Base-by-base conservation (phyloP, 2,329 filamentous ascomycete species). In the Elsinoe fawcettii region DNA sequence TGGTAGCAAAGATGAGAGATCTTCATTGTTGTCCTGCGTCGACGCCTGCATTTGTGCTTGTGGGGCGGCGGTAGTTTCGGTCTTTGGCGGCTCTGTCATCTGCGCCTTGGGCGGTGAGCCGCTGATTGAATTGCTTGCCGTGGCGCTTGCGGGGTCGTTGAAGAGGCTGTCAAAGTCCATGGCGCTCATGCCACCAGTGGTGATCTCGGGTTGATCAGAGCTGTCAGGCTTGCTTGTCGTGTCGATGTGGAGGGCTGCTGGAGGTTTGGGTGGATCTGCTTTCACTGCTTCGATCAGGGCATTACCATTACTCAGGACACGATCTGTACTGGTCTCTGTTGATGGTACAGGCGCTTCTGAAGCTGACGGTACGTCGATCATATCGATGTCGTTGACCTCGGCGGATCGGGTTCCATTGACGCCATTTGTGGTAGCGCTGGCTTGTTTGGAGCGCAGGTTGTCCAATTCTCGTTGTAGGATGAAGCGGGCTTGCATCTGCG, bases 1-100 rank as follows among this genome's bases (percentile, higher is more conserved):
- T 36, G 74, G 66, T 5, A 73, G 63, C 6, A 75, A 65, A 1
- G 71, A 67, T 8, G 66, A 66, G 25, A 74, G 67, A 51, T 63
- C 62, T 43, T 62, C 62, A 27, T 69, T 64, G 58, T 66, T 64
- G 39, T 57, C 59, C 36, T 27, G 37, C 43, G 23, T 59, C 49
- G 25, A 58, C 59, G 39, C 62, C 64, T 23, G 62, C 64, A 27
- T 55, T 43, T 22, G 51, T 56, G 44, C 47, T 53, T n/a, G 43
- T 32, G 22, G 34, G 44, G 57, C 9, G 30, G n/a, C 30, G 12
- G 22, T 34, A 18, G 37, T 46, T 36, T 57, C 56, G 9, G 37
- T 8, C 16, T 36, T 34, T 25, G 55, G 16, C 27, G 32, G 18
- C 11, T 57, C 53, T 27, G 46, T 36, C 32, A 27, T 39, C 51